Base-by-base conservation (phyloP, 2,329 filamentous ascomycete genomes). In the Onygena corvina region DNA sequence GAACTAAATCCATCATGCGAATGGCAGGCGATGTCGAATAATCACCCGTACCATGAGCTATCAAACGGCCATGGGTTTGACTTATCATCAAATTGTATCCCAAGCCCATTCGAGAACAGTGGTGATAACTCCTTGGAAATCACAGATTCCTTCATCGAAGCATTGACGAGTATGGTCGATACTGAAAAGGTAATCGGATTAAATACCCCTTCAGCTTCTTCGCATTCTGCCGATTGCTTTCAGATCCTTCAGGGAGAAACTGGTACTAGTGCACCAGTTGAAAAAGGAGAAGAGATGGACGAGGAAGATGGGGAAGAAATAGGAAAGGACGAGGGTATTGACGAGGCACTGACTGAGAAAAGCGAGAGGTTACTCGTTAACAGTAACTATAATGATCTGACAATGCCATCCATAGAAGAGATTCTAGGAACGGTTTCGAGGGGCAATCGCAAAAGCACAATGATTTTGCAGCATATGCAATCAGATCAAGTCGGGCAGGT, bases 391-490 rank as follows among this genome's bases (percentile, higher is more conserved):
- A 11, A 42, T 4, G 38, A 27, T 14, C 38, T 12, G 27, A 25
- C 38, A 14, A 29, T 42, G 38, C 38, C 38, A 4, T 42, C 38
- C 21, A 42, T 42, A 27, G 38, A 42, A 27, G 38, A 42, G 16
- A 42, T 42, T 8, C 21, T 42, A 7, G 38, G 38, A 4, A 42
- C 42, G 11, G 42, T 30, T 31, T 46, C 30, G 14, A 33, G n/a
- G 27, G 30, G 27, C 30, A 46, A 33, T 14, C 9, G 42, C 2
- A 46, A 46, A 46, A 46, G 42, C 25, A 46, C 42, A 20, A 46
- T 46, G 42, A 33, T 46, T n/a, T 46, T 46, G 30, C 42, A 46
- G 30, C 25, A 46, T 14, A 46, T 46, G 42, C 42, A 46, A 27
- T 20, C 42, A 21, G 42, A 46, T 23, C 42, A 46, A 14, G 42